Base-by-base conservation (phyloP, 1,284 basidiomycete genomes). In the Ceratobasidium sp. region DNA sequence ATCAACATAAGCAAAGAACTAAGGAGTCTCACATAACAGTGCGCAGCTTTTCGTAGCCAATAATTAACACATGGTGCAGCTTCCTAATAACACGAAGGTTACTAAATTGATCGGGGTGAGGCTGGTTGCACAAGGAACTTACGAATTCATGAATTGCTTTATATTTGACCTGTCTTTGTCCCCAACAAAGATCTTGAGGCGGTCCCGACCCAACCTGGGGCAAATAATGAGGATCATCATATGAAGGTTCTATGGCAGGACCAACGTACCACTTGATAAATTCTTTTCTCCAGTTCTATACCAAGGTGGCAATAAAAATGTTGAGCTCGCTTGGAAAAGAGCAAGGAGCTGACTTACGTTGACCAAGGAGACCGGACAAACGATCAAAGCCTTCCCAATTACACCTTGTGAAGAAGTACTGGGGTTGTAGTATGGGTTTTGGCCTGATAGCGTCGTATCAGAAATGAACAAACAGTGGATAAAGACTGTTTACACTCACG, bases 281-380 rank as follows among this genome's bases (percentile, higher is more conserved):
- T 81, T 99, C 98, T 62, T 89, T 90, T 79, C 90, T 92, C 98
- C 98, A 99, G 79, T 99, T 99, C 89, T 96, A 72, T 1, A 30
- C n/a, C n/a, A n/a, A n/a, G n/a, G n/a, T n/a, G n/a, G n/a, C n/a
- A n/a, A n/a, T n/a, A n/a, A n/a, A n/a, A n/a, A n/a, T n/a, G n/a
- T n/a, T n/a, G n/a, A n/a, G n/a, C n/a, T n/a, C n/a, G n/a, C n/a
- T n/a, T n/a, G n/a, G n/a, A n/a, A 32, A 46, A 13, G 26, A 8
- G n/a, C 18, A 28, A 47, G 18, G 54, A 43, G 41, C 16, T 44
- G 6, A 78, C 86, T 77, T 76, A 93, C 93, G 75, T 90, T 93
- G 73, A 97, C 87, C 35, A 99, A 85, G 2, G 96, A 92, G 8
- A 98, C 95, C 0, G 98, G 98, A 79, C 97, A 98, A 30, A 97